Base-by-base conservation (phyloP, 2,329 filamentous ascomycete genomes). In the Xylaria polymorpha region DNA sequence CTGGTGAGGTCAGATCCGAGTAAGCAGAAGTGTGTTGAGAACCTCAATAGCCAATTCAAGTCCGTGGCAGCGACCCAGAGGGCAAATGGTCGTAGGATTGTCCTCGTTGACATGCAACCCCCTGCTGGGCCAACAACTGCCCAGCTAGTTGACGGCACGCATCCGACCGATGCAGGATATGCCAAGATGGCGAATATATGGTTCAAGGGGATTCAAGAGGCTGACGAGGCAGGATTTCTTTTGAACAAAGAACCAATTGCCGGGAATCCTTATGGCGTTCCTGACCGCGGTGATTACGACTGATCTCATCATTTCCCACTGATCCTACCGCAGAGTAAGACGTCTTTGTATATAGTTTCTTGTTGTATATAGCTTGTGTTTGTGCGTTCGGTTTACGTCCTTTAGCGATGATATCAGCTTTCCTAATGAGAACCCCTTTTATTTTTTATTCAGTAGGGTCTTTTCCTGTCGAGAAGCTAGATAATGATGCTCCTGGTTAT, bases 141-240 rank as follows among this genome's bases (percentile, higher is more conserved):
- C 2, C 77, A 81, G 41, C 64, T 81, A n/a, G 72, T 69, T 6
- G 80, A 81, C 64, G 78, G 77, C 44, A 79, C 70, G 0, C 80
- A 81, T 62, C 80, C 81, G 6, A 76, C 71, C 22, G 77, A 81
- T 51, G 72, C 22, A 0, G 81, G 80, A 0, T 82, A 81, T 64
- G 51, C 56, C 25, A 80, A 79, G 72, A 81, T 82, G 79, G 80
- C 78, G 1, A 37, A 62, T 1, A 70, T 81, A 18, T 80, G 76
- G 75, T 75, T 75, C 57, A 51, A 69, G 0, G 79, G 76, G 9
- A 76, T 81, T 59, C 60, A 75, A 51, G 69, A 77, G n/a, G 80
- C 77, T 1, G 69, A 73, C 20, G 9, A 39, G 0, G 64, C 62
- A n/a, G 64, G 70, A 4, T 76, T 75, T 37, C 67, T 80, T 25